These are phyloP conservation scores for Eimeria praecox DNA, from an alignment of 169 alveolate species.

Conservation along the genomic window DNA sequence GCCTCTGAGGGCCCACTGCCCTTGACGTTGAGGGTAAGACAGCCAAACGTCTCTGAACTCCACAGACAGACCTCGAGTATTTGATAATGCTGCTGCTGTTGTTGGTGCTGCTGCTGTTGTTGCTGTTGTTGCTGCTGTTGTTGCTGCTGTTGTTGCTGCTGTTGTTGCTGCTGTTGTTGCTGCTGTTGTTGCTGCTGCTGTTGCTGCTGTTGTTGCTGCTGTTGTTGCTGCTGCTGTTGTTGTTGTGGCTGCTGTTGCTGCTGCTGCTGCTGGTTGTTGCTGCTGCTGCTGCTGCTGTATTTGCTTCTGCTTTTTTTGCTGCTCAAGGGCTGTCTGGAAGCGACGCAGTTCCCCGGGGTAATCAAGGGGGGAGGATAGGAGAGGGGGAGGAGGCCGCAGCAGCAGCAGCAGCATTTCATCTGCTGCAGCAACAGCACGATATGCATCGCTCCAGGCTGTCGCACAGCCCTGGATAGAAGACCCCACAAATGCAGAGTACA, in stretches of 20 bases:
- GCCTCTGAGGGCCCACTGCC: conserved; percentile 54
- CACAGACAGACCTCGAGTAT: neutral
- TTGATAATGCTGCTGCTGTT: neutral
- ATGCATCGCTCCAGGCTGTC: conserved; percentile 68
- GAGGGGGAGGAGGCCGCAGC: conserved; percentile 27
- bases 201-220: neutral
- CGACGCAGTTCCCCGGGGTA: neutral
- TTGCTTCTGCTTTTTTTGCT: too few species aligned
- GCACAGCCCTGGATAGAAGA: conserved; percentile 74
- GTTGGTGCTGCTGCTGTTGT: neutral
- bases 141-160: neutral
- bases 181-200: neutral
- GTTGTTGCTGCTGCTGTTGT: too few species aligned
- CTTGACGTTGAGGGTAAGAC: conserved; percentile 51
- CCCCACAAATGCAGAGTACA: conserved; percentile 73
- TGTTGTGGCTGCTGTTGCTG: neutral
- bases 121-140: conserved; percentile 10
- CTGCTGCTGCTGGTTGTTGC: neutral
- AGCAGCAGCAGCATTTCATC: conserved; percentile 37
- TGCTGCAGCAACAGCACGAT: conserved; percentile 52
- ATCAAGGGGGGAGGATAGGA: neutral
- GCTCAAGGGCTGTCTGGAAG: neutral
- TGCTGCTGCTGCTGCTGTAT: conserved; percentile 26
- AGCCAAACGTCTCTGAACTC: conserved; percentile 50
- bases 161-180: neutral